Evolutionary conservation across 176 grass and related monocot species (phyloP).

Genomic region (Eleusine coracana): DNA sequence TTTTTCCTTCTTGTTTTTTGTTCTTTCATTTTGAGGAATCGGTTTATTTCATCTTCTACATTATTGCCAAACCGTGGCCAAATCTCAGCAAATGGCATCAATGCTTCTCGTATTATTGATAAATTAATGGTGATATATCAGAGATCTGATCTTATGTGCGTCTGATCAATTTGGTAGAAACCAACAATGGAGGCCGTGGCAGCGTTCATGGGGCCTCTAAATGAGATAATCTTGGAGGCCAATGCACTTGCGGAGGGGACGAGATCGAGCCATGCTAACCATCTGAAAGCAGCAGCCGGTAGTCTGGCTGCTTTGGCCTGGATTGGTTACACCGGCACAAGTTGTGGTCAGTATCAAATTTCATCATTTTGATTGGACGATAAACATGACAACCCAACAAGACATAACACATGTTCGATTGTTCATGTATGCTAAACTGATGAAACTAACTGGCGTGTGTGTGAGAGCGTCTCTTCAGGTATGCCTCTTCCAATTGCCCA

Average conservation of each 20-base stretch:
- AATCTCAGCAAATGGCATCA: background rate
- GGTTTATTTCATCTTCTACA: background rate
- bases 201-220: conserved; percentile 54
- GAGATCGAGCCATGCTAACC: conserved; percentile 49
- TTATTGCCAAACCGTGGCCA: background rate
- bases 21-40: background rate
- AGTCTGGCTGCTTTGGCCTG: conserved; percentile 60
- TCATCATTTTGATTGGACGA: conserved; percentile 6
- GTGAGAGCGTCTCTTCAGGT: conserved; percentile 16
- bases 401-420: too few species aligned
- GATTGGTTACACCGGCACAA: conserved; percentile 61
- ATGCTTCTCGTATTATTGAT: too few species aligned
- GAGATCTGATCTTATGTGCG: too few species aligned
- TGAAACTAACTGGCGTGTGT: too few species aligned
- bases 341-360: conserved; percentile 47
- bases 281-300: conserved; percentile 61
- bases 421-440: too few species aligned
- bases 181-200: conserved; percentile 33
- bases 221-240: conserved; percentile 51
- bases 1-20: background rate
- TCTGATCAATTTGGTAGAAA: conserved; percentile 38
- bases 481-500: conserved; percentile 70
- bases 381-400: background rate
- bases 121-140: background rate
- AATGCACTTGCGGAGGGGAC: conserved; percentile 47